Evolutionary conservation across 768 basidiomycete genomes (phyloP).

Genomic region (Ephemerocybe angulata): DNA sequence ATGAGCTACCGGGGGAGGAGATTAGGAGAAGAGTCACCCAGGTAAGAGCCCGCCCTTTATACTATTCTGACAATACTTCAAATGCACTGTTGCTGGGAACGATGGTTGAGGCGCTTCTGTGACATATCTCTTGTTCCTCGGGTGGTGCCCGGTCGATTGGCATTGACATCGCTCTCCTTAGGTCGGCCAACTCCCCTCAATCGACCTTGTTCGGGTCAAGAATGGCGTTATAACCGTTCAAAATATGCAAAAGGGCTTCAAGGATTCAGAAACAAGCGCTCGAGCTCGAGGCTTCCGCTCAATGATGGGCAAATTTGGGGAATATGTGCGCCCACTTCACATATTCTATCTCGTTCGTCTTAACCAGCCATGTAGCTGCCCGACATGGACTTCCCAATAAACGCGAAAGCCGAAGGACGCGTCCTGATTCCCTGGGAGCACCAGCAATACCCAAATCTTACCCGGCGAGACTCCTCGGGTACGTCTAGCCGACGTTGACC

Average conservation of each 20-base stretch:
- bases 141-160: too few species aligned
- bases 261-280: slow-evolving; percentile 68
- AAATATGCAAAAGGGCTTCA: slow-evolving; percentile 55
- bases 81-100: too few species aligned
- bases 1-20: slow-evolving; percentile 68
- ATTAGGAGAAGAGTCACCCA: slow-evolving; percentile 58
- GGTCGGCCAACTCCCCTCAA: slow-evolving; percentile 76
- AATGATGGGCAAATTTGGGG: slow-evolving; percentile 71
- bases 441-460: slow-evolving; percentile 66
- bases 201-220: slow-evolving; percentile 81
- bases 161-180: slow-evolving; percentile 30
- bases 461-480: slow-evolving; percentile 45
- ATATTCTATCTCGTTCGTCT: neutral
- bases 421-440: slow-evolving; percentile 93
- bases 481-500: too few species aligned
- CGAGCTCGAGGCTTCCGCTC: slow-evolving; percentile 72
- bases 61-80: too few species aligned
- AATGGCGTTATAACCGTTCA: slow-evolving; percentile 59
- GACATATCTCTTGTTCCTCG: too few species aligned
- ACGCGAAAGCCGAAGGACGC: slow-evolving; percentile 90
- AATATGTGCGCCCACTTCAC: slow-evolving; percentile 42
- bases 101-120: too few species aligned
- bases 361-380: slow-evolving; percentile 54
- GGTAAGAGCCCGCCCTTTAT: slow-evolving; percentile 30
- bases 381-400: slow-evolving; percentile 93